Percentiles rank a stretch among this genome's conserved stretches.
These are phyloP conservation scores for Phytophthora sp. DNA, from an alignment of 352 stramenopile species.

Conservation along the genomic window DNA sequence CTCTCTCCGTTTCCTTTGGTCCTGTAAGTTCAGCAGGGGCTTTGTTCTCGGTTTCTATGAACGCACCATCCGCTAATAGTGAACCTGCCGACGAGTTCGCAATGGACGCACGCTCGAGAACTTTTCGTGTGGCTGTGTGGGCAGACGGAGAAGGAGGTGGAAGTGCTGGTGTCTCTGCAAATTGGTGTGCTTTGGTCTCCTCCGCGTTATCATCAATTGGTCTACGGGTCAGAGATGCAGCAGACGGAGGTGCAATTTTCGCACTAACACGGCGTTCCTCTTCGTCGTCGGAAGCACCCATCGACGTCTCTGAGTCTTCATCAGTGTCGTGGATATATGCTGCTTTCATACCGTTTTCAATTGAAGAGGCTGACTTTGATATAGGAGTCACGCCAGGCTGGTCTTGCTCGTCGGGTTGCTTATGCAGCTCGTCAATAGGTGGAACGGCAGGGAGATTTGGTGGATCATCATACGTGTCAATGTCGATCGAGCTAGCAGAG, in stretches of 20 bases:
- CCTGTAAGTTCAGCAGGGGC: neutral
- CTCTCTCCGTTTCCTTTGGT: neutral
- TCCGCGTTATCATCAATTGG: slow-evolving; percentile 43
- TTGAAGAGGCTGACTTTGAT: neutral
- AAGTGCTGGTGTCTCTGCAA: slow-evolving; percentile 46
- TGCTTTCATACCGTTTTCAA: slow-evolving; percentile 12
- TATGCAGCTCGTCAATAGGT: slow-evolving; percentile 29
- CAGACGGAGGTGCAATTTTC: slow-evolving; percentile 1
- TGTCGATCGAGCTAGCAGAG: slow-evolving; percentile 73
- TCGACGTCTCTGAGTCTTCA: slow-evolving; percentile 47
- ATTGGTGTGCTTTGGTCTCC: slow-evolving; percentile 64
- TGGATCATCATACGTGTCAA: slow-evolving; percentile 61
- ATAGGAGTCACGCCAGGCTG: neutral
- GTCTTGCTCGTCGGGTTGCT: slow-evolving; percentile 2
- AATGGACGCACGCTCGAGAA: slow-evolving; percentile 41
- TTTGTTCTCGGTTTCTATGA: slow-evolving; percentile 4
- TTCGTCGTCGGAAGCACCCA: slow-evolving; percentile 45
- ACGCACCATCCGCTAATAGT: neutral
- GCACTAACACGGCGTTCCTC: slow-evolving; percentile 20
- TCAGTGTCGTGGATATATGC: slow-evolving; percentile 30
- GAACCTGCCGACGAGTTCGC: slow-evolving; percentile 26
- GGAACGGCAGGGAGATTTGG: slow-evolving; percentile 5
- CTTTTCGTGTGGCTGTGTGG: slow-evolving; percentile 35
- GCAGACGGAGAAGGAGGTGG: slow-evolving; percentile 52
- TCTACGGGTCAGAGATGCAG: neutral